Base-by-base conservation (phyloP, 495 filamentous ascomycete genomes). In the Penicillium egyptiacum region DNA sequence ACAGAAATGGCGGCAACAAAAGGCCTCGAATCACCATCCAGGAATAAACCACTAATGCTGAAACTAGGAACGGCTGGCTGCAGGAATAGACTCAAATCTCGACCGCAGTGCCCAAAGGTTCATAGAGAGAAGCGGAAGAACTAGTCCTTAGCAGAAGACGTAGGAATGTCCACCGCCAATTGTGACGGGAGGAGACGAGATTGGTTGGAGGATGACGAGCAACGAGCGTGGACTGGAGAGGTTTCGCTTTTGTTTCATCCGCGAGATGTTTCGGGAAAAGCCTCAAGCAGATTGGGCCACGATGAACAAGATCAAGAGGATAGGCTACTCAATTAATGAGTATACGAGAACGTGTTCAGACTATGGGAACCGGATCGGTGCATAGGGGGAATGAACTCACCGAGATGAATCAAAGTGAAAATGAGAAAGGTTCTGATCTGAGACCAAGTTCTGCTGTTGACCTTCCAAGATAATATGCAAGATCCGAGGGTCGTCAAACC, bases 1-100 rank as follows among this genome's bases (percentile, higher is more conserved):
- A 72, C 60, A 59, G 56, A 60, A 60, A 61, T 45, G 60, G 49
- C 53, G 59, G 59, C 57, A 65, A 70, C 57, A 60, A 63, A 57
- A 50, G 50, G 54, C 62, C 68, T 71, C 68, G 68, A 75, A 73
- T 75, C 65, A 73, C 62, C 69, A 70, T 69, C 46, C 67, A 70
- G 66, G 28, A 68, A 46, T 51, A 41, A 56, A 66, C 49, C 28
- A 70, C 61, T 45, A 53, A 62, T 51, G 49, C 65, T 67, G 69
- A 70, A 50, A 71, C 62, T 61, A 59, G 56, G 31, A 52, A 66
- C 67, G 74, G 71, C 51, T 71, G 60, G 68, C 68, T 77, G 75
- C 73, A 77, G 75, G 45, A 61, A 46, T 43, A 55, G 60, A 60
- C 45, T 66, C 55, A 65, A 48, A 66, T 62, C 39, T 55, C 59